Evolutionary conservation across 345 rosid genomes (phyloP), one percentile per base, ranked within the genome.

Genomic region (Cardamine resedifolia): DNA sequence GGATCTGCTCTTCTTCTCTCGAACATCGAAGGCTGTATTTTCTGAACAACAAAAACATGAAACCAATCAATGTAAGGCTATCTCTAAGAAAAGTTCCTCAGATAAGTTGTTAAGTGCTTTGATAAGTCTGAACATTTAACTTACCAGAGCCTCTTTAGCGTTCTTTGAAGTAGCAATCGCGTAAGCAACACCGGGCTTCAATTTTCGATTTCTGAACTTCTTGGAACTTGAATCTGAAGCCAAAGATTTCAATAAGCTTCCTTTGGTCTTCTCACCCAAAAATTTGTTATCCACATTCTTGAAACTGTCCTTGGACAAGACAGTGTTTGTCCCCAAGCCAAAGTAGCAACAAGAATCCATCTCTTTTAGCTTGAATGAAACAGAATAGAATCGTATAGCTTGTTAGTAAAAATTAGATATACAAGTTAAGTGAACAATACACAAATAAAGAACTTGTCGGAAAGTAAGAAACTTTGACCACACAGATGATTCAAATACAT

Each of bases 331-430:
- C 66, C 73, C 72, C 68, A 83, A 73, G 45, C 75, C 73, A 73
- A 80, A 80, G 70, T 80, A 76, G 77, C 85, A 73, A 56, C 71
- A 62, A 24, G 96, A 92, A 82, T 87, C 90, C 98, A 92, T 92
- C 48, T 56, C 41, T 58, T 57, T 69, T 3, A 66, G 38, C 80
- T 58, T 58, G 48, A 66, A 61, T 56, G 55, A 76, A 47, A 6
- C 23, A 57, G 23, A 21, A 65, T 60, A 71, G 27, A 55, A 70
- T 16, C 31, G 19, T 27, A 62, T 38, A 72, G 68, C 31, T 9
- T 58, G 60, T 26, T 27, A 68, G 73, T 53, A 27, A 66, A 80
- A 80, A 56, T 61, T 58, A 72, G 77, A 86, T 36, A 77, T 80
- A 55, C 78, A 75, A 66, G 80, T 79, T 57, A 79, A 80, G 81